phyloP scores from a whole-genome alignment of 257 asterid genomes.

The Penstemon eatonii region DNA sequence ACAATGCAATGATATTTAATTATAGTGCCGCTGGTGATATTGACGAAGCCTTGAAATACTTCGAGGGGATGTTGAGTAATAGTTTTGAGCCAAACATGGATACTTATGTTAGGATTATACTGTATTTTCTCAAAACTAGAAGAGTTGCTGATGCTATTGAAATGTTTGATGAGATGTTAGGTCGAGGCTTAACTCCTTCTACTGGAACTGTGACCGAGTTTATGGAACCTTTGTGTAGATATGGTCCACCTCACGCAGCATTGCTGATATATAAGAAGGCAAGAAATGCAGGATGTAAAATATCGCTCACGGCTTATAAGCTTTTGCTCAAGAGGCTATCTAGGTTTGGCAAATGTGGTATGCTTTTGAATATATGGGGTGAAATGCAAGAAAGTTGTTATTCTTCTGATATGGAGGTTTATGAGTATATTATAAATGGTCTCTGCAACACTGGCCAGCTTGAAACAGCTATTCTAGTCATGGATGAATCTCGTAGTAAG shows the following conservation, averaged over 20 bases:
- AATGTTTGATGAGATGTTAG: no score
- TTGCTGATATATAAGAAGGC: constrained; percentile 78
- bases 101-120: constrained; percentile 59
- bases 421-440: constrained; percentile 69
- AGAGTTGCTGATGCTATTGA: no score
- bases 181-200: no score
- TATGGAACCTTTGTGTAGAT: constrained; percentile 66
- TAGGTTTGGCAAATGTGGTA: constrained; percentile 85
- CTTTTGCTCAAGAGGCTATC: constrained; percentile 75
- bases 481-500: no score
- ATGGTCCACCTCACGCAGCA: constrained; percentile 97
- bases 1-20: constrained; percentile 74
- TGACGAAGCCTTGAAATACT: constrained; percentile 59
- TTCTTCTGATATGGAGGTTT: constrained; percentile 71
- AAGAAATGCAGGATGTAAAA: constrained; percentile 62
- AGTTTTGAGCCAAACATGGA: constrained; percentile 54
- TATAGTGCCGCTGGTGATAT: constrained; percentile 49
- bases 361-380: constrained; percentile 64
- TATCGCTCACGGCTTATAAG: constrained; percentile 73
- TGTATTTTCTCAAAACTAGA: no score
- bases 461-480: no score
- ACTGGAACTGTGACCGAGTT: constrained; percentile 74
- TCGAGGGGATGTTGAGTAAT: constrained; percentile 47
- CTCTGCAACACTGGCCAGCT: no score
- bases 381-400: constrained; percentile 83